Base-by-base conservation (phyloP, 495 filamentous ascomycete species). In the Niebla homalea region DNA sequence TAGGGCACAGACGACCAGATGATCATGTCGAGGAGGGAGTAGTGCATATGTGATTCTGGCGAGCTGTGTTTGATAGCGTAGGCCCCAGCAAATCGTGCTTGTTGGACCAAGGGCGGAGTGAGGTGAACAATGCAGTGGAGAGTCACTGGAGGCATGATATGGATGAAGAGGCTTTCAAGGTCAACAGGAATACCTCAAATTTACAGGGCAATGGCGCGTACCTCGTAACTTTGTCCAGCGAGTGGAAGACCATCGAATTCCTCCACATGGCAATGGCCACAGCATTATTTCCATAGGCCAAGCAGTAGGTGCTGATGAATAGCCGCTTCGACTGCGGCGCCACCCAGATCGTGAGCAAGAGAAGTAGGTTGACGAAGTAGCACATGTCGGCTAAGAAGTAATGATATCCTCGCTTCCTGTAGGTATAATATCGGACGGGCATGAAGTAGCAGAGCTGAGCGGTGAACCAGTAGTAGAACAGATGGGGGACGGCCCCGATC, bases 201-300 rank as follows among this genome's bases (percentile, higher is more conserved):
- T 35, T 14, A 15, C 16, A 16, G 10, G 25, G 21, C 29, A 41
- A 51, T 67, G 59, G 68, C 8, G 16, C 45, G 14, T 48, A 83
- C 71, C 85, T 89, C 35, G 87, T 89, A 47, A 94, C 76, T 65
- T 98, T 98, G 69, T 98, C 92, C 65, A 97, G 79, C 52, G 85
- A 89, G 67, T 98, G 92, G 69, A 98, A 97, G 36, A 98, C 92
- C 66, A 98, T 75, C 19, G 88, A 94, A 64, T 98, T 98, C 49
- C 92, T 80, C 92, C 92, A 98, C 90, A 98, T 96, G 53, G 92
- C 93, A 64, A 98, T 97, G 16, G 92, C 92, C 44, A 93, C 81
- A 43, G 92, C 92, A 62, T 98, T 98, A 66, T 98, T 98, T 48
- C 92, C 92, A 52, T 83, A 89, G 16, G 88, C 85, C 48, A 98